Percentiles rank a stretch among this genome's conserved stretches.
phyloP scores from a whole-genome alignment of 1,284 basidiomycete species.

The Gymnopus androsaceus region DNA sequence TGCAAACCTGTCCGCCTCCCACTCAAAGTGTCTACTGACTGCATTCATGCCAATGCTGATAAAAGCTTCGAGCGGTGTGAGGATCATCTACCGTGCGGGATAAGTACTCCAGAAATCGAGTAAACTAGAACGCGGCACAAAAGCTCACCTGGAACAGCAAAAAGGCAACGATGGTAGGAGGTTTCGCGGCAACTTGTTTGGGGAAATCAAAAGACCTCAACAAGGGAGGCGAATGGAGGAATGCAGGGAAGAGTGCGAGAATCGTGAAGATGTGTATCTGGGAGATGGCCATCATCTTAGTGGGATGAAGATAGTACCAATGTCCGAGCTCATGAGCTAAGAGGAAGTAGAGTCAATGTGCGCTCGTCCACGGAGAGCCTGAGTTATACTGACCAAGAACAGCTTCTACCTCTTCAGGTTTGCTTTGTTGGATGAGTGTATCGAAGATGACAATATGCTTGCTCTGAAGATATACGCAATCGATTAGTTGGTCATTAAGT shows the following conservation, averaged over 20 bases:
- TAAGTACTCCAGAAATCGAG: not conserved
- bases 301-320: conserved; percentile 90
- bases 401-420: conserved; percentile 88
- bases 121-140: conserved; percentile 16
- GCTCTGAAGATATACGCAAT: conserved; percentile 51
- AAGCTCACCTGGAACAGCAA: conserved; percentile 72
- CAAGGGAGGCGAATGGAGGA: conserved; percentile 85
- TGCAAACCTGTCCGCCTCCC: conserved; percentile 86
- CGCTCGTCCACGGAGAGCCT: not conserved
- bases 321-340: conserved; percentile 93
- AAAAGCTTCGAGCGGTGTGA: conserved; percentile 81
- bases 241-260: conserved; percentile 88
- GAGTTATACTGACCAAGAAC: conserved; percentile 52
- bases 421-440: conserved; percentile 90
- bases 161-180: conserved; percentile 89
- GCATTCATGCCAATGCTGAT: conserved; percentile 80
- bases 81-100: conserved; percentile 59
- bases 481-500: no score
- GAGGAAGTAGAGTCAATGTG: conserved; percentile 6
- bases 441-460: conserved; percentile 98
- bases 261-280: conserved; percentile 88
- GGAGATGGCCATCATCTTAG: conserved; percentile 83
- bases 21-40: conserved; percentile 83
- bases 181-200: conserved; percentile 58
- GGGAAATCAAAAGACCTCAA: conserved; percentile 89